Base-by-base conservation (phyloP, 345 rosid genomes). In the Theobroma cacao region DNA sequence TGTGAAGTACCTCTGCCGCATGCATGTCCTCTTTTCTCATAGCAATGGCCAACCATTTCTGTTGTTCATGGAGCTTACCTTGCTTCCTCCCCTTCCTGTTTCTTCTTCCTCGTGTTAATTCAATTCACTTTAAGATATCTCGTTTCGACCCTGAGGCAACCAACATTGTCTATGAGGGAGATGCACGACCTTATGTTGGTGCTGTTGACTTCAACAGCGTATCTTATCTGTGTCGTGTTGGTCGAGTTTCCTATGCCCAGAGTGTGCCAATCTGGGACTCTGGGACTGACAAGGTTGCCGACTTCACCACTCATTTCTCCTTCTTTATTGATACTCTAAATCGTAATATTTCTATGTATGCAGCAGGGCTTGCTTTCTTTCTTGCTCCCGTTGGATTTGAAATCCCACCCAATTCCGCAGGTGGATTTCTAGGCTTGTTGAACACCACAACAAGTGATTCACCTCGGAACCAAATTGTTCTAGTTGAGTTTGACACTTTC, bases 281-380 rank as follows among this genome's bases (percentile, higher is more conserved):
- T 2, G 12, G 36, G 3, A 52, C 85, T 17, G 67, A 75, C 34
- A 50, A 74, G 65, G 26, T 76, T 38, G 14, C 85, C 0, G 86
- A 86, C 33, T 86, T 88, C 78, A 45, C 80, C 8, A 79, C 82
- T 31, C 85, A 43, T 78, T 86, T 85, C 64, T 53, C 85, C 31
- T 80, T 88, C 77, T 18, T 17, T 17, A 81, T 86, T 15, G 83
- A 88, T 34, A 71, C 77, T 0, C 50, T 48, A 36, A 47, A 30
- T 14, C 45, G 17, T 1, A 0, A 69, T 0, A 0, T 0, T 0
- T 1, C 0, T 4, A 41, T 1, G 10, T 77, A 82, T 45, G 84
- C 79, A 7, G 55, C 59, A 1, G 86, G 89, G 13, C 52, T 88
- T 17, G 82, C 80, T 0, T 88, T 86, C 78, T 88, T 88, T 58